Base-by-base conservation (phyloP, 2,329 filamentous ascomycete genomes). In the Stachybotrys chartarum region DNA sequence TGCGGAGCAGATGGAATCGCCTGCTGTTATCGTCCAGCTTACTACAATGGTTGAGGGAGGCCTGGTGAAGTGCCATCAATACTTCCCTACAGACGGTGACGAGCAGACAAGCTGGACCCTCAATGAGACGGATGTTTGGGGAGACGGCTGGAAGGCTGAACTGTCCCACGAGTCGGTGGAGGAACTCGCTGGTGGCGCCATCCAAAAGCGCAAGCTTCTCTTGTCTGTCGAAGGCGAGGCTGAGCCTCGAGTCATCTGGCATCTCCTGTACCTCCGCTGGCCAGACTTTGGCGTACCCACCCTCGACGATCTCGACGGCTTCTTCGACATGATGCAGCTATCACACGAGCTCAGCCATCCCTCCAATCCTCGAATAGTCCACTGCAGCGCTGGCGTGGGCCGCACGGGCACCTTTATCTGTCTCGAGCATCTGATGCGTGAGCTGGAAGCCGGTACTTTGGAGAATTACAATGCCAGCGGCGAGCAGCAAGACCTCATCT, bases 391-490 rank as follows among this genome's bases (percentile, higher is more conserved):
- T 7, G 94, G 94, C 45, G 93, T 99, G 14, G 94, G 94, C 12
- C 85, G 94, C 55, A 96, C 90, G 7, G 94, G 94, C 39, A 97
- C 94, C 0, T 99, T 97, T 68, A 96, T 99, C 64, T 88, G 91
- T 1, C 81, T 99, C n/a, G 94, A 97, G 71, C 91, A 95, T 70
- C 82, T 99, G 30, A 79, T 96, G 59, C 81, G 86, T 42, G 91
- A 97, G 70, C 79, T 97, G 10, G 85, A 90, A 30, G 81, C 85
- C 6, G 93, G 91, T 52, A 79, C 85, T 24, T 73, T 96, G 52
- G 76, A 82, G 59, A 67, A 75, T 30, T 74, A 72, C 57, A 73
- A 77, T 54, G 62, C 64, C 16, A 58, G 62, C 12, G 52, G 52
- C n/a, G 60, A 67, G 51, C 60, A 61, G 12, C 60, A 60, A 0